Evolutionary conservation across 2,329 filamentous ascomycete species (phyloP), one percentile per base, ranked within the genome.

Genomic region (Endothia cerciana): DNA sequence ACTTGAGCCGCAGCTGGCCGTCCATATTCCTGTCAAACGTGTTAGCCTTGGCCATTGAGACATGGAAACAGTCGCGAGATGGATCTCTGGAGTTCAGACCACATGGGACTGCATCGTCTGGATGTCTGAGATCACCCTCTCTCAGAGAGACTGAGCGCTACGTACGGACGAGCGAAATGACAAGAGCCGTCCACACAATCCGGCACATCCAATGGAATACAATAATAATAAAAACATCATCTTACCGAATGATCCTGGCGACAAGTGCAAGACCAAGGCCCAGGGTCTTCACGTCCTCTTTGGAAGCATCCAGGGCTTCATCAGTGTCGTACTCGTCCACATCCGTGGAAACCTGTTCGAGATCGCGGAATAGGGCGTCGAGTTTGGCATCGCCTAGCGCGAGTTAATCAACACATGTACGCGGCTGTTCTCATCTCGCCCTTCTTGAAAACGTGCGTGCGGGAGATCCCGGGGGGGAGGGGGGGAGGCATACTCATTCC

Each of bases 231-330:
- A 19, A 58, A 40, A 25, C 22, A 30, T 33, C 5, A 55, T 36
- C 60, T 62, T 58, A 63, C 61, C 89, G 87, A 40, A 97, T 84
- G 43, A 93, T 92, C 45, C 93, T 87, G 19, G 92, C 91, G n/a
- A 97, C 93, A 15, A 96, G 83, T 0, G 93, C 93, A n/a, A 97
- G 82, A 0, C 93, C 94, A 11, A 97, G 83, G 0, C 94, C 94
- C 1, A 97, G 77, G 0, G 88, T 88, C 59, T 79, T 77, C 25
- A 79, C 70, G 49, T 67, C 68, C 17, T 74, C 64, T 62, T 76
- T 73, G 2, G 75, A 73, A 22, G 74, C 65, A 49, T 76, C n/a
- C 57, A 73, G 71, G 0, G 74, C 70, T 19, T 72, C 41, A 7
- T 69, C 64, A 41, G 62, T 38, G 49, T 57, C 22, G 66, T 62